These are phyloP conservation scores for Claviceps purpurea DNA, from an alignment of 2,329 filamentous ascomycete species.

Conservation along the genomic window DNA sequence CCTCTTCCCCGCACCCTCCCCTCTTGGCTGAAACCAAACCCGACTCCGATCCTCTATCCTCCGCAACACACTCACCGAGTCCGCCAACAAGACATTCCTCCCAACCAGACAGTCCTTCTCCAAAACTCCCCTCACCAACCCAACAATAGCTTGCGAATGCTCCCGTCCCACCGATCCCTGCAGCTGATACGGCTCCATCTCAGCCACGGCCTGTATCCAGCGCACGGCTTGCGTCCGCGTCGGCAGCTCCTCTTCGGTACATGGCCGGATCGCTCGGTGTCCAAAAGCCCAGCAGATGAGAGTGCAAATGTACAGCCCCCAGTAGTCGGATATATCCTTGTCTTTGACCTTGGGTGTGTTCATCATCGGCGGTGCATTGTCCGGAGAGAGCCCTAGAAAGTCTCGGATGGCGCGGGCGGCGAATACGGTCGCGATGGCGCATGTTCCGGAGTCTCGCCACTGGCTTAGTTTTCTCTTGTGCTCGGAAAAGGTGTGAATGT, in stretches of 20 bases:
- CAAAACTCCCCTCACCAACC: conserved; percentile 32
- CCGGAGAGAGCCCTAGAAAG: conserved; percentile 20
- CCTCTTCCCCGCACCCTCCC: not conserved
- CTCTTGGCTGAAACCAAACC: conserved; percentile 17
- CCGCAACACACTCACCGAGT: conserved; percentile 38
- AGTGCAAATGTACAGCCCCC: conserved; percentile 42
- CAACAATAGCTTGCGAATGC: conserved; percentile 34
- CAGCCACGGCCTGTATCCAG: conserved; percentile 29
- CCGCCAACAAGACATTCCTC: conserved; percentile 36
- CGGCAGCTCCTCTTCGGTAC: conserved; percentile 10
- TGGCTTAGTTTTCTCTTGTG: conserved; percentile 31
- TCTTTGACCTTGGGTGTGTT: conserved; percentile 7
- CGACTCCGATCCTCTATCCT: conserved; percentile 33
- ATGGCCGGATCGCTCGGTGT: conserved; percentile 16
- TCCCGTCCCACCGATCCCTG: conserved; percentile 19
- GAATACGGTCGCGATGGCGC: conserved; percentile 32
- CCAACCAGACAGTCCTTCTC: conserved; percentile 35
- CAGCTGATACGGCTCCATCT: conserved; percentile 25
- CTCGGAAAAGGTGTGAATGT: conserved; percentile 28
- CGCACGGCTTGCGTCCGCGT: conserved; percentile 16
- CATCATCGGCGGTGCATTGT: not conserved
- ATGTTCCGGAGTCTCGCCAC: conserved; percentile 32
- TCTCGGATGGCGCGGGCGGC: conserved; percentile 37
- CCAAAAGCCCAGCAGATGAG: conserved; percentile 48
- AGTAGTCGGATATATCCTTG: conserved; percentile 35